These are phyloP conservation scores for Diversispora epigaea DNA, from an alignment of 192 early-diverging fungal species.

Conservation along the genomic window DNA sequence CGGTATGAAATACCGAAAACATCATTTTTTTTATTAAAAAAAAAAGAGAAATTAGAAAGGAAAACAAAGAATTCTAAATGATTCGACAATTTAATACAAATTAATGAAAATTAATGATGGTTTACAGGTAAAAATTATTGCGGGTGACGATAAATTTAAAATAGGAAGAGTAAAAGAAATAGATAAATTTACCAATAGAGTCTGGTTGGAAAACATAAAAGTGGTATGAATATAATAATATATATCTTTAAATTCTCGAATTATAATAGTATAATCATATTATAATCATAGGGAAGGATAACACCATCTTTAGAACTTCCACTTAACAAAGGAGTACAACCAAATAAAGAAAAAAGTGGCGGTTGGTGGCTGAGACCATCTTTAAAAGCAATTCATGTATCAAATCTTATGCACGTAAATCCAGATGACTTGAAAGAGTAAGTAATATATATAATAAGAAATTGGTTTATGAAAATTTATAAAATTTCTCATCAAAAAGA, in stretches of 20 bases:
- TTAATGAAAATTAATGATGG: background rate
- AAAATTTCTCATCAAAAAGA: background rate
- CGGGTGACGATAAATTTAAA: slow-evolving; percentile 19
- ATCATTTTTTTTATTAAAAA: background rate
- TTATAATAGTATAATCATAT: background rate
- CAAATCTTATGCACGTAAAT: slow-evolving; percentile 48
- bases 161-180: slow-evolving; percentile 19
- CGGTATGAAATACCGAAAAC: background rate
- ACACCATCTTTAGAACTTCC: background rate
- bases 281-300: slow-evolving; percentile 6
- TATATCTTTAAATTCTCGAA: background rate
- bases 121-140: slow-evolving; percentile 23
- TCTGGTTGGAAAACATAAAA: slow-evolving; percentile 17
- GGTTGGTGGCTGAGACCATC: slow-evolving; percentile 20
- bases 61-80: too few relatives aligned
- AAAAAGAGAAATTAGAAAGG: too few relatives aligned
- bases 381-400: slow-evolving; percentile 46
- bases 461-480: background rate
- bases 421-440: slow-evolving; percentile 43
- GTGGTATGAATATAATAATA: slow-evolving; percentile 4
- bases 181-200: slow-evolving; percentile 23
- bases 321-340: background rate
- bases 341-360: background rate
- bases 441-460: slow-evolving; percentile 5
- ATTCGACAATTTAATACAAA: too few relatives aligned